Evolutionary conservation across 805 yeast species (phyloP), one percentile per base, ranked within the genome.

Genomic region (Geotrichum ghanense): DNA sequence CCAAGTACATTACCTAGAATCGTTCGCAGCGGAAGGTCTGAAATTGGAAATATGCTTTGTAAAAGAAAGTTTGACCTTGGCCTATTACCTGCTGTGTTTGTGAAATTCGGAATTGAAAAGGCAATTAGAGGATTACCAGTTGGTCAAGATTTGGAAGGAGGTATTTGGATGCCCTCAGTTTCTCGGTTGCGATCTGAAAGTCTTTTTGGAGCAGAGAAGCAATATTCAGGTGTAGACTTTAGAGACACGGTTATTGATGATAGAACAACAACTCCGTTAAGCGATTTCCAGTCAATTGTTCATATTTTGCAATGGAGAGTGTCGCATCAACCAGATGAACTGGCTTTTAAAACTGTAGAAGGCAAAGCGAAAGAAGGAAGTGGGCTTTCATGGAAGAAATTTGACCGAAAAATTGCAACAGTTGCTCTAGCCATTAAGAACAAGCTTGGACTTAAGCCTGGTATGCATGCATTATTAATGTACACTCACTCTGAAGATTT

Each of bases 1-100:
- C 81, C 84, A 21, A 85, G 84, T 48, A 72, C 88, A 0, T 68
- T 92, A 22, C 96, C 98, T 2, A 76, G 95, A 57, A 81, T 94
- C 26, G 70, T 79, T 57, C 70, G 92, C 54, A 79, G 85, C 62
- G 95, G 95, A 20, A 81, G 96, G 5, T 71, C 86, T 20, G 97
- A 92, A 55, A 83, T 92, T 51, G 97, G 97, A 0, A 92, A 89
- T 55, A 85, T 79, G 83, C 73, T 79, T 56, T 87, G 84, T 64
- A 85, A 81, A 57, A 76, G 80, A 53, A 74, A 77, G 53, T 88
- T 88, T 59, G 69, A 79, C 39, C 83, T 79, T 52, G 97, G 97
- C 1, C 70, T 74, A n/a, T 66, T 92, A 20, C 72, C 76, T n/a
- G 80, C 95, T 0, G 80, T 76, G 22, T 89, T 78, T 63, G 87